Evolutionary conservation across 805 yeast genomes (phyloP).

Genomic region (Barnettozyma californica): DNA sequence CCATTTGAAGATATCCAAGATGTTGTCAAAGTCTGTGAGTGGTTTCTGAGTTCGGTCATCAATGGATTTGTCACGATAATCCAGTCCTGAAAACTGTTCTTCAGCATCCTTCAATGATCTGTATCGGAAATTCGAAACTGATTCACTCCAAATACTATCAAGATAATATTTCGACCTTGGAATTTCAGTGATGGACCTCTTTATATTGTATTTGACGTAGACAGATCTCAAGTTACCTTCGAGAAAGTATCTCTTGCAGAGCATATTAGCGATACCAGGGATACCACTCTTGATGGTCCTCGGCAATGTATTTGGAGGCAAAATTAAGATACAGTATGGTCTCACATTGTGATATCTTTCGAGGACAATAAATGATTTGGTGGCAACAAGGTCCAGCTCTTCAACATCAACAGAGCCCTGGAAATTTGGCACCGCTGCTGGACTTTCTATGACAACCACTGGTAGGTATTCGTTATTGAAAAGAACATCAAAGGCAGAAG

Average conservation of each 20-base stretch:
- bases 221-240: constrained; percentile 77
- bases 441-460: constrained; percentile 78
- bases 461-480: constrained; percentile 74
- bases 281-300: constrained; percentile 82
- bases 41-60: constrained; percentile 78
- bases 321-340: constrained; percentile 74
- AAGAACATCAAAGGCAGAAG: constrained; percentile 83
- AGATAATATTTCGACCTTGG: constrained; percentile 70
- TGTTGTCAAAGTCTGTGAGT: constrained; percentile 63
- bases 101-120: constrained; percentile 58
- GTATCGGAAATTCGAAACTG: constrained; percentile 52
- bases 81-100: constrained; percentile 74
- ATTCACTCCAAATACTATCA: constrained; percentile 79
- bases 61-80: constrained; percentile 63
- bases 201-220: constrained; percentile 73
- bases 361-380: constrained; percentile 39
- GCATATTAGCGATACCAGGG: constrained; percentile 86
- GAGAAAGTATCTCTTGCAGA: constrained; percentile 68
- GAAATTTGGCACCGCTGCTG: constrained; percentile 36
- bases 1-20: constrained; percentile 73
- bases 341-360: constrained; percentile 65
- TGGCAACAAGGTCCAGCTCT: constrained; percentile 45
- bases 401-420: constrained; percentile 30
- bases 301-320: constrained; percentile 78
- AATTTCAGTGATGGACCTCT: constrained; percentile 55